Evolutionary conservation across 805 yeast genomes (phyloP), one percentile per base, ranked within the genome.

Genomic region (Deakozyma indianensis): DNA sequence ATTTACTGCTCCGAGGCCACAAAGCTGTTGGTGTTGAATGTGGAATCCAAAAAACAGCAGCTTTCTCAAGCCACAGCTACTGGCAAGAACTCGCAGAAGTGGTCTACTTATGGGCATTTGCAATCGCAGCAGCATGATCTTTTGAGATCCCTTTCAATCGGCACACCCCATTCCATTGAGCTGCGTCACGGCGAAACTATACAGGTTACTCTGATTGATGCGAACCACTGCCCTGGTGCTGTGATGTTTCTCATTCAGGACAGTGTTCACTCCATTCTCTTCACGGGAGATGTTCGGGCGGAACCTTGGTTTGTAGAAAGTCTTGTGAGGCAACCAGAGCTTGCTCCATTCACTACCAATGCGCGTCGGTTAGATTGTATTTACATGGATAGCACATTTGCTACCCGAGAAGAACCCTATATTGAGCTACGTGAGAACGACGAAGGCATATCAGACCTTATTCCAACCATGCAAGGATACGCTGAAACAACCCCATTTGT

Each of bases 161-260:
- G 32, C 50, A 56, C 3, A 45, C 47, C 38, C 23, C 9, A 14
- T 32, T 54, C 7, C 3, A 49, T 52, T 20, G 54, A 49, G 28
- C 28, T 47, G 25, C 47, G 45, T 29, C 52, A 43, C 23, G 21
- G 5, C 25, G 38, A 44, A 1, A 22, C 24, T 1, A 43, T 74
- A 3, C 54, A 45, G 4, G 57, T 76, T 1, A 69, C 75, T 1
- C 53, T 71, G 23, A 62, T 77, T 2, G 68, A 68, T 3, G 68
- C 77, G 0, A 67, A 75, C 52, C 83, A 77, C 51, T 77, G 83
- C 53, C 75, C 79, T 11, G 83, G 82, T 2, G 66, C 79, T 2
- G 64, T 67, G 2, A 73, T 77, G 77, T 70, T 73, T 47, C 62
- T 77, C 23, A 47, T 77, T 1, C 72, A 71, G 48, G 58, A 58